Base-by-base conservation (phyloP, 179 eudicot species). In the Drosera spatulata region DNA sequence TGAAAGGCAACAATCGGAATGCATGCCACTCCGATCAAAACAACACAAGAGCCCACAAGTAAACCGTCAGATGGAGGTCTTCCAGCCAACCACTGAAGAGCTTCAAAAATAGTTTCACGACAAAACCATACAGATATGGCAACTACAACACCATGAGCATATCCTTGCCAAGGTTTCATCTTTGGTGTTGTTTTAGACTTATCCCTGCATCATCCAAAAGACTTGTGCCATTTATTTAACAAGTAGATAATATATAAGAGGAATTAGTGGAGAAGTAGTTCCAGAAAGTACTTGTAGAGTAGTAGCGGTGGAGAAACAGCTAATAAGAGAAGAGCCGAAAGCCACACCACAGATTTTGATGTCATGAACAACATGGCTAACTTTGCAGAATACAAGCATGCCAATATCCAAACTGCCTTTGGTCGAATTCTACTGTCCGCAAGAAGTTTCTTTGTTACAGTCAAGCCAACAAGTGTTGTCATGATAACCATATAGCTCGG, bases 61-160 rank as follows among this genome's bases (percentile, higher is more conserved):
- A 94, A 68, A 68, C 97, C 84, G 73, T 85, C 99, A 60, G 97
- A 76, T 58, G 99, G 91, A 69, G 95, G 66, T 72, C 97, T 90
- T 50, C 99, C 99, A 68, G 85, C 65, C 97, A 97, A 86, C 95
- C 99, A 94, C 63, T 86, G 99, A 55, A 94, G 97, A 73, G 88
- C 86, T 77, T 94, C 99, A 68, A 94, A 94, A 69, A 90, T 85
- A 58, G 99, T 77, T 70, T 94, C 97, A 60, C 95, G 89, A 60
- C 86, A 93, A 82, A 89, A 84, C 99, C 96, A 93, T 53, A 89
- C 93, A 58, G 99, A 86, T 65, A 89, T 71, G 63, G 89, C 79
- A 64, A 93, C 88, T 59, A 89, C 86, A 62, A 55, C 69, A 56
- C 90, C 88, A 81, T 93, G 99, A 39, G 67, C 73, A 70, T 86